These are phyloP conservation scores for Typha latifolia DNA, from an alignment of 176 grass and related monocot species.

Conservation along the genomic window DNA sequence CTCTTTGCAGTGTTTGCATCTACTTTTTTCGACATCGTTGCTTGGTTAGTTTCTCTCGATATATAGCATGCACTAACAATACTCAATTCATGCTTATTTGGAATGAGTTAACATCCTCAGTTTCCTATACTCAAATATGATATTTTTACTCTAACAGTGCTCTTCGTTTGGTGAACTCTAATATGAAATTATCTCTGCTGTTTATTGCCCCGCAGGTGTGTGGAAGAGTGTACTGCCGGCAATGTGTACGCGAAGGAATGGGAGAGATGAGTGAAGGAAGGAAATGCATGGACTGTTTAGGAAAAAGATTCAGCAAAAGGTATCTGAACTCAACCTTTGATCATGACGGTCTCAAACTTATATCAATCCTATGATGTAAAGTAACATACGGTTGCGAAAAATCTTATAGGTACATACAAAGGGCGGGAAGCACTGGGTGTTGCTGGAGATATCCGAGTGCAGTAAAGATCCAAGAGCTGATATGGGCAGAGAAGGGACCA, in stretches of 20 bases:
- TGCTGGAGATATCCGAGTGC: slow-evolving; percentile 13
- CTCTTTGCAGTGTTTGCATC: slow-evolving; percentile 39
- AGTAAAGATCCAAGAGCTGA: slow-evolving; percentile 44
- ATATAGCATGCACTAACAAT: no score
- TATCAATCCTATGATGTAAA: neutral
- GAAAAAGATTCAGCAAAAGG: slow-evolving; percentile 50
- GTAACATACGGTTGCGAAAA: neutral
- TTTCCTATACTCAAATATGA: neutral
- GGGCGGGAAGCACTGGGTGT: slow-evolving; percentile 22
- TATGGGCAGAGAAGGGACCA: slow-evolving; percentile 59
- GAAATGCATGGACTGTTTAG: slow-evolving; percentile 56
- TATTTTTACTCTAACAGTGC: no score
- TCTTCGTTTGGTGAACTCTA: no score
- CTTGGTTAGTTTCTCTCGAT: slow-evolving; percentile 15
- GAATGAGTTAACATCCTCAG: neutral
- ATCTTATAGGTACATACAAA: slow-evolving; percentile 33
- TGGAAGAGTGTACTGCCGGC: slow-evolving; percentile 50
- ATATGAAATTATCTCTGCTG: no score
- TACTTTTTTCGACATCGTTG: slow-evolving; percentile 50
- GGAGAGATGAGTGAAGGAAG: slow-evolving; percentile 62
- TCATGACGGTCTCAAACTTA: neutral
- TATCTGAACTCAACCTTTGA: neutral
- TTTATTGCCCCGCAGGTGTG: slow-evolving; percentile 30
- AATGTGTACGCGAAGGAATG: slow-evolving; percentile 40
- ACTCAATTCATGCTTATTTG: no score